Evolutionary conservation across 495 filamentous ascomycete genomes (phyloP), one percentile per base, ranked within the genome.

Genomic region (Xylaria flabelliformis): DNA sequence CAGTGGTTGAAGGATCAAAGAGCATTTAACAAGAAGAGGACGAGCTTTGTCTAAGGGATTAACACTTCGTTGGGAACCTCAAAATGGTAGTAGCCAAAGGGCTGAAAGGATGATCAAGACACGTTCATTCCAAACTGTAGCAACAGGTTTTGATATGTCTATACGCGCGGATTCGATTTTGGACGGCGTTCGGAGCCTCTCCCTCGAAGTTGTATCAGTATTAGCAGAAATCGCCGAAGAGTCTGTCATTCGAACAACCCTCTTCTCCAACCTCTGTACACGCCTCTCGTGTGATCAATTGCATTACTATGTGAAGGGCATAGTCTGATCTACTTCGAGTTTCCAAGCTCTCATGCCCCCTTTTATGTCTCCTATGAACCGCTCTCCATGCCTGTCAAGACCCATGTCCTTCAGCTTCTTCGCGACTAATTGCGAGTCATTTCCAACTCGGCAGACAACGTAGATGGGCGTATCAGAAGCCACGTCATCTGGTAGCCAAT

Each of bases 1-100:
- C 90, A 92, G 80, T 99, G 96, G 96, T 82, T 99, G 79, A 97
- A 95, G 85, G 96, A 99, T 80, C 97, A 98, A 86, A 82, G 95
- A 61, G 94, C 94, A n/a, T 99, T 96, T 82, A 97, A 97, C 83
- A 90, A 91, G 83, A 98, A 97, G 88, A 90, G 92, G 77, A 87
- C 88, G 63, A 90, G 83, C 73, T 93, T 84, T 63, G 76, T 85
- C 65, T 83, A 67, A 82, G 58, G 29, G 2, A 69, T 17, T 34
- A 62, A 56, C 42, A 48, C 55, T 46, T 56, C 9, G 24, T 46
- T 1, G 15, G 17, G 13, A 48, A 34, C 6, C 6, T 39, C 39
- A 42, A 53, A 34, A 53, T 19, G 34, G 53, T 42, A 26, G 42
- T 26, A 21, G 59, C 39, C 13, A 72, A 41, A 58, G 24, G 50